phyloP scores from a whole-genome alignment of 352 stramenopile genomes.

The Lagenidium sp. region DNA sequence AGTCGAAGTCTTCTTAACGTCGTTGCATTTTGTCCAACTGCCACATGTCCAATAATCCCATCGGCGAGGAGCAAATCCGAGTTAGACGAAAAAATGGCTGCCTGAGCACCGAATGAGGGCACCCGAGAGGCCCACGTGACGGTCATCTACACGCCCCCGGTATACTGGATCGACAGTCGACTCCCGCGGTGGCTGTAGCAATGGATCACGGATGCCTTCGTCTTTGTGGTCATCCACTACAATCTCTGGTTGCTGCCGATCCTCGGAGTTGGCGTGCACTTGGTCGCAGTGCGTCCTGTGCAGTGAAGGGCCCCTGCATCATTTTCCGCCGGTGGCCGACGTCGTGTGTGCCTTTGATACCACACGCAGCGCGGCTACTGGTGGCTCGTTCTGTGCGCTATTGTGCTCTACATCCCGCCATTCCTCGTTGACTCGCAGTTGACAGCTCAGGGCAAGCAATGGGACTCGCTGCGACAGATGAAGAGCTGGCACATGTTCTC shows the following conservation, averaged over 20 bases:
- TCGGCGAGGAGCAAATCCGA: too few species aligned
- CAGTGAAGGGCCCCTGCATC: too few species aligned
- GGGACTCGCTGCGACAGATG: slow-evolving; percentile 27
- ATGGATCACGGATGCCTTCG: slow-evolving; percentile 25
- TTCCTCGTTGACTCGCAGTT: slow-evolving; percentile 47
- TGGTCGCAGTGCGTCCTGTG: too few species aligned
- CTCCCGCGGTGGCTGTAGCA: background rate
- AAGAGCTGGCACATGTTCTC: slow-evolving; percentile 36
- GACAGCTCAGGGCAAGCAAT: slow-evolving; percentile 35
- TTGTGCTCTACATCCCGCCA: slow-evolving; percentile 45
- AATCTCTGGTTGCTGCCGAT: slow-evolving; percentile 46
- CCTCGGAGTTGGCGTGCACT: background rate
- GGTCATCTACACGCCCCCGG: background rate
- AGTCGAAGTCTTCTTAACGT: too few species aligned
- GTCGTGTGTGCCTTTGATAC: too few species aligned
- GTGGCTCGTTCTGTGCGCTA: slow-evolving; percentile 26
- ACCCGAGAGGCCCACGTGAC: too few species aligned
- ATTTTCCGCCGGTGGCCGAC: too few species aligned
- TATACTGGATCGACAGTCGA: slow-evolving; percentile 2
- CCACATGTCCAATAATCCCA: too few species aligned
- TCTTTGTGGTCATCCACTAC: slow-evolving; percentile 60
- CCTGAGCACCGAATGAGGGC: too few species aligned
- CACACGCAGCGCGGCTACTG: slow-evolving; percentile 29
- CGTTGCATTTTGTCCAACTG: too few species aligned
- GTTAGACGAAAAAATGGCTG: too few species aligned